A percentile compares a stretch with the other conserved stretches of the same genome.
Conservation (phyloP, 495 filamentous ascomycete genomes). For the Xylaria longipes region DNA sequence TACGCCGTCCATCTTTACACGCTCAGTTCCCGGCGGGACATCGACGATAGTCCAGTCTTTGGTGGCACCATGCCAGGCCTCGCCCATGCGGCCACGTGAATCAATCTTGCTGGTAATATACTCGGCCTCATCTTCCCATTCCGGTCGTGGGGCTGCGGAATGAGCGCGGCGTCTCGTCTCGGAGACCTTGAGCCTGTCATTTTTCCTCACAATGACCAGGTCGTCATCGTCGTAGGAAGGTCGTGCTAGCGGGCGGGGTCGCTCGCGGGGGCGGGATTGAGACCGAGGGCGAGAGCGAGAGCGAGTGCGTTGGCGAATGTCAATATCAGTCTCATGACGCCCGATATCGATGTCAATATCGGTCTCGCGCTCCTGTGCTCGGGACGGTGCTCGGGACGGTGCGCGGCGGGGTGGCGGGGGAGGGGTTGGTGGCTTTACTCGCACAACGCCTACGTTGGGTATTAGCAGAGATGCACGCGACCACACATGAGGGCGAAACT, state of each 20-base stretch:
- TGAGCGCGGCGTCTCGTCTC: slow-evolving; percentile 50
- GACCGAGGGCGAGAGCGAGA: slow-evolving; percentile 38
- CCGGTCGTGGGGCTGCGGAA: slow-evolving; percentile 52
- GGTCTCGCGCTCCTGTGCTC: slow-evolving; percentile 47
- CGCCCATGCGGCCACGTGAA: slow-evolving; percentile 66
- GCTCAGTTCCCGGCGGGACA: slow-evolving; percentile 77
- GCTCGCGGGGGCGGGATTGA: slow-evolving; percentile 46
- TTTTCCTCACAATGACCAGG: slow-evolving; percentile 61
- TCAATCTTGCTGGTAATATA: slow-evolving; percentile 68
- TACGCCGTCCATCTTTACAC: slow-evolving; percentile 75
- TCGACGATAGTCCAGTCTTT: slow-evolving; percentile 79
- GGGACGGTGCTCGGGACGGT: slow-evolving; percentile 42
- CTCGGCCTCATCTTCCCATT: slow-evolving; percentile 65
- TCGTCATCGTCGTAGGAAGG: slow-evolving; percentile 47
- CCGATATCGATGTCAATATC: slow-evolving; percentile 62
- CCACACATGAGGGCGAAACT: slow-evolving; percentile 25
- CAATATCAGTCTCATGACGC: slow-evolving; percentile 55
- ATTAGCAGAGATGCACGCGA: slow-evolving; percentile 27
- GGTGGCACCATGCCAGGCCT: slow-evolving; percentile 71
- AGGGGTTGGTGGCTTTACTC: slow-evolving; percentile 53
- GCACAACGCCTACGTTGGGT: slow-evolving; percentile 45
- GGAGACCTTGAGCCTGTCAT: slow-evolving; percentile 61
- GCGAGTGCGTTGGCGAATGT: slow-evolving; percentile 49
- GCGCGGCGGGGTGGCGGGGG: slow-evolving; percentile 45
- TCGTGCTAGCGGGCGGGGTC: slow-evolving; percentile 37